Conservation (phyloP, 2,329 filamentous ascomycete genomes). For the Cladosporium sp. region DNA sequence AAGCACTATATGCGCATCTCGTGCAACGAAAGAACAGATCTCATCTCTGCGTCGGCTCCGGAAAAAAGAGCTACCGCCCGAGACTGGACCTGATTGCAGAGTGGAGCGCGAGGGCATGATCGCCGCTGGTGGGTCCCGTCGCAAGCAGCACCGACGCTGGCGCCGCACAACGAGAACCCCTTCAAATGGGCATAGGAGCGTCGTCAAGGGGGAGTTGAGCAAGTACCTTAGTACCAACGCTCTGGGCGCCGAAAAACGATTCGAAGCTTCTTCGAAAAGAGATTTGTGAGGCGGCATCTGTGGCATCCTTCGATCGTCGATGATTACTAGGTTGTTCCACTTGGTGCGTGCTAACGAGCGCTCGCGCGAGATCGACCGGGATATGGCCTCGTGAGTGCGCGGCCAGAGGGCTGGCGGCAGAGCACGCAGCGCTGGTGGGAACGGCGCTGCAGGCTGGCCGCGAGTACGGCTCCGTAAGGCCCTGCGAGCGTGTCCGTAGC, state of each 20-base stretch:
- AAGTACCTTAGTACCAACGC: constrained; percentile 5
- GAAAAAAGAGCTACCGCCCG: not conserved
- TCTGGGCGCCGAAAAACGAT: constrained; percentile 6
- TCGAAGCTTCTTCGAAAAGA: constrained; percentile 4
- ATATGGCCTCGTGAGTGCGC: not conserved
- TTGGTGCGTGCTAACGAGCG: not conserved
- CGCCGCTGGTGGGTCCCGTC: not conserved
- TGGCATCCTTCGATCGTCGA: constrained; percentile 11
- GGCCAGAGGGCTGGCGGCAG: not conserved
- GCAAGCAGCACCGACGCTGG: not conserved
- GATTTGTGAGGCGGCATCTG: constrained; percentile 1
- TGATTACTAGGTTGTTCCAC: not conserved
- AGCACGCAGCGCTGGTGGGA: not conserved
- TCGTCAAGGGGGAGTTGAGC: not conserved
- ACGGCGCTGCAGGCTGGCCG: not conserved
- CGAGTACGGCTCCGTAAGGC: not conserved
- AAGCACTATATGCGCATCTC: not conserved
- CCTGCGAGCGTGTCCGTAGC: not conserved
- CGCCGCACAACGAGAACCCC: not conserved
- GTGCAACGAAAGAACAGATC: not conserved
- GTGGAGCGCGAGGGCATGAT: not conserved
- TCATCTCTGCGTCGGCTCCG: not conserved
- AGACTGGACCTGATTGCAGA: not conserved
- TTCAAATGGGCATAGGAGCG: not conserved
- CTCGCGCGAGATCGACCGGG: not conserved